These are phyloP conservation scores for Pseudocohnilembus persalinus DNA, from an alignment of 169 alveolate genomes.

Conservation along the genomic window DNA sequence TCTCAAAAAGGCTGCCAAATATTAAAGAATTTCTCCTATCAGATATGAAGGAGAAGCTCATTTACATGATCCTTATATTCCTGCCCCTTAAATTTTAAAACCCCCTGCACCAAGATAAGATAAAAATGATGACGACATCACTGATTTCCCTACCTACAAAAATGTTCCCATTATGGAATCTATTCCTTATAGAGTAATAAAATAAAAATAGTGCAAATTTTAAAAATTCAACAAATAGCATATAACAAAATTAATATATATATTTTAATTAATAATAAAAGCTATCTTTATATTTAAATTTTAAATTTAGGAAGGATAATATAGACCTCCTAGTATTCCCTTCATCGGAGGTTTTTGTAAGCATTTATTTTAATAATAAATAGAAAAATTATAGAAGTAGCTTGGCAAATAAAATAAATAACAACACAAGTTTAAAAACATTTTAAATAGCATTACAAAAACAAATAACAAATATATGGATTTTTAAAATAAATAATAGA, in stretches of 20 bases:
- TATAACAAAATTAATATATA: no score
- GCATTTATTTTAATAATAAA: not conserved
- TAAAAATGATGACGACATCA: slow-evolving; percentile 46
- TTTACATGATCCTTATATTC: slow-evolving; percentile 39
- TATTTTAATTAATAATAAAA: no score
- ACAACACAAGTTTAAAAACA: no score
- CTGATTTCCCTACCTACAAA: slow-evolving; percentile 52
- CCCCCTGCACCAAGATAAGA: slow-evolving; percentile 53
- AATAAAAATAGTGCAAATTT: not conserved
- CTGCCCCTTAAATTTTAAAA: slow-evolving; percentile 37
- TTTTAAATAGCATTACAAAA: no score
- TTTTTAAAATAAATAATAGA: not conserved
- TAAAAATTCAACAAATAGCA: not conserved
- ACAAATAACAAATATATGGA: no score
- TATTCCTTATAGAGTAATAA: slow-evolving; percentile 47
- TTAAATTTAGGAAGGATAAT: slow-evolving; percentile 56
- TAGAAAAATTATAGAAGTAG: not conserved
- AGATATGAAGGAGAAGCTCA: slow-evolving; percentile 44
- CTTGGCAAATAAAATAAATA: no score
- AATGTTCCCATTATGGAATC: slow-evolving; percentile 41
- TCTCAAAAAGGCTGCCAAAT: slow-evolving; percentile 44
- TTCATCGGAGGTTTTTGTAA: slow-evolving; percentile 28
- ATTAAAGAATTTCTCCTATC: slow-evolving; percentile 35
- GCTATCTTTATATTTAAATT: slow-evolving; percentile 1
- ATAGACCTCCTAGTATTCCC: slow-evolving; percentile 64